Evolutionary conservation across 495 filamentous ascomycete species (phyloP), one percentile per base, ranked within the genome.

Genomic region (Xylaria flabelliformis): DNA sequence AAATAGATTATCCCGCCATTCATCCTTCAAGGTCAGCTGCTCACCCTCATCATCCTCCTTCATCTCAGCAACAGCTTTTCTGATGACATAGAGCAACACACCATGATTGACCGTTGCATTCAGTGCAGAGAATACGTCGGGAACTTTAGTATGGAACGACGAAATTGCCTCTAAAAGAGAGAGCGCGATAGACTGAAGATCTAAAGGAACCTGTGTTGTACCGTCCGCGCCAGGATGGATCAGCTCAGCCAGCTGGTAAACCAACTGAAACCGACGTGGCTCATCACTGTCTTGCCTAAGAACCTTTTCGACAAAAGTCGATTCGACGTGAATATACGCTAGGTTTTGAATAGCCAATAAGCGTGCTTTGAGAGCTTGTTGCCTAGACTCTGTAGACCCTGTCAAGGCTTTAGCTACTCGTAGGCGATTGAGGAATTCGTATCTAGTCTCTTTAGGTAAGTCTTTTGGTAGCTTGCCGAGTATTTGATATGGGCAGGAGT

Each of bases 41-140:
- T 90, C 88, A 61, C 87, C 84, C 51, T 70, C 67, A n/a, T 87
- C 84, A 56, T 92, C 88, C 10, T 82, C 82, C 48, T 85, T 87
- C 81, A 98, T 89, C 72, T 94, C 91, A 29, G 91, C 93, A 67
- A 97, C 92, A 13, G 93, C 91, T 78, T 95, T 97, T 62, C 95
- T 90, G 42, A 97, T 90, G 70, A 97, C 86, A 78, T 98, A 98
- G 77, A 97, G 91, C n/a, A 99, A 87, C 19, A 98, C 91, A 17
- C 97, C 97, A 74, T 99, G 97, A 77, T 95, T 98, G 67, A 97
- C 94, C 80, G 96, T 96, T 69, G 94, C 92, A 77, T 91, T 95
- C 29, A 99, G 83, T 39, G 95, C 95, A 64, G 93, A 88, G 72
- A 92, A 90, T 19, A 98, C 91, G 73, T 99, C 97, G 21, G 87